Percentiles rank a stretch among this genome's conserved stretches.
These are phyloP conservation scores for Flaveria ramosissima DNA, from an alignment of 129 eudicot species.

Conservation along the genomic window DNA sequence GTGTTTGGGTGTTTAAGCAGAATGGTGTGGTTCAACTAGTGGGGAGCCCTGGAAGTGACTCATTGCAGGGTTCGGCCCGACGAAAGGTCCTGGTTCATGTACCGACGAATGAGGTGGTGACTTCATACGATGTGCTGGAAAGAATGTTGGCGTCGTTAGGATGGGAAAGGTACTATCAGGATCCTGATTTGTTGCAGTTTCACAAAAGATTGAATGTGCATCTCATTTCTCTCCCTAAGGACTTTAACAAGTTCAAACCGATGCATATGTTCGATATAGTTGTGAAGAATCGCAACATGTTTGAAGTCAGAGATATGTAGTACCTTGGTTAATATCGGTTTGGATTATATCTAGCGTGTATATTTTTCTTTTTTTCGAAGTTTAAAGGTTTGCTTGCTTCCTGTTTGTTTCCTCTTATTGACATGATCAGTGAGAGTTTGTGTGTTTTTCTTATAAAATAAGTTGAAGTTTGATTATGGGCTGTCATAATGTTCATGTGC, in stretches of 20 bases:
- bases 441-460: too few species aligned
- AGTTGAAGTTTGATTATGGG: too few species aligned
- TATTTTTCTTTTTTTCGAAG: not conserved
- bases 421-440: too few species aligned
- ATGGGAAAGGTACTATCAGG: conserved; percentile 88
- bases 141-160: conserved; percentile 53
- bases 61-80: conserved; percentile 38
- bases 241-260: conserved; percentile 71
- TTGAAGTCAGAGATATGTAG: conserved; percentile 66
- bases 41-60: conserved; percentile 70
- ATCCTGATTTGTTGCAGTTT: conserved; percentile 78
- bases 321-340: not conserved
- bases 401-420: too few species aligned
- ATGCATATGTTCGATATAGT: conserved; percentile 89
- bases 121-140: conserved; percentile 61
- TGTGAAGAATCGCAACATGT: conserved; percentile 82
- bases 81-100: conserved; percentile 71
- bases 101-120: conserved; percentile 59
- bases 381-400: conserved; percentile 10
- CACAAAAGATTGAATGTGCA: conserved; percentile 83
- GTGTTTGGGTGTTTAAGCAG: conserved; percentile 90
- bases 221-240: conserved; percentile 83
- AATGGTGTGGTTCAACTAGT: conserved; percentile 81
- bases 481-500: too few species aligned
- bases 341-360: conserved; percentile 7